A percentile compares a stretch with the other conserved stretches of the same genome.
phyloP scores from a whole-genome alignment of 106 monocot species.

The Alisma plantagoaquatica region DNA sequence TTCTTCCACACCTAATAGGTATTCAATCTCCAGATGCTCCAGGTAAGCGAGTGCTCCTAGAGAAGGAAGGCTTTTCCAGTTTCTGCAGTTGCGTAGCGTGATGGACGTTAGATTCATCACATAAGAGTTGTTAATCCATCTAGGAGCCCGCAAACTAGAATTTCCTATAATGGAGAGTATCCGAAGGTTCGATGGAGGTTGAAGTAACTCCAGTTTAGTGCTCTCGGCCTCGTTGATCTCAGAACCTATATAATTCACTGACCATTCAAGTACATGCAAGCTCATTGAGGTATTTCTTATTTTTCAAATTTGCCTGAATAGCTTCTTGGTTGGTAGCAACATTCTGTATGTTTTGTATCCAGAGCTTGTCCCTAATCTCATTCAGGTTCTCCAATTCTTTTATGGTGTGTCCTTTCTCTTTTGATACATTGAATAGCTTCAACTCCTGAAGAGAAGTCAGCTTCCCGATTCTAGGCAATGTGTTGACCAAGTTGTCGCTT shows the following conservation, averaged over 20 bases:
- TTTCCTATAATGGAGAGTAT: slow-evolving; percentile 17
- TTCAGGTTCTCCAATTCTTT: slow-evolving; percentile 7
- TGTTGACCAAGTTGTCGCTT: background rate
- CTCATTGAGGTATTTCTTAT: background rate
- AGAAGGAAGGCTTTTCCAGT: slow-evolving; percentile 15
- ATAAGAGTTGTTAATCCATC: slow-evolving; percentile 16
- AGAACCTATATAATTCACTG: background rate
- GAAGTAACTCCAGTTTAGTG: background rate
- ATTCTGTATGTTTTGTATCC: slow-evolving; percentile 4
- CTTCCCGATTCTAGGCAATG: slow-evolving; percentile 3
- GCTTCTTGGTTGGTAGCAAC: slow-evolving; percentile 1
- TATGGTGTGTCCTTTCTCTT: background rate
- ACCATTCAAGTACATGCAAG: slow-evolving; percentile 4
- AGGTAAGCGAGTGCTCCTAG: slow-evolving; percentile 23
- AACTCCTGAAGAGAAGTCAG: slow-evolving; percentile 7
- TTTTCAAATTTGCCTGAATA: background rate
- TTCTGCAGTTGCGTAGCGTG: slow-evolving; percentile 16
- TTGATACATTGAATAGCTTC: background rate
- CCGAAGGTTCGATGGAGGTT: slow-evolving; percentile 8
- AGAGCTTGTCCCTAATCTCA: slow-evolving; percentile 4
- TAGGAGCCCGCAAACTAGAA: slow-evolving; percentile 18
- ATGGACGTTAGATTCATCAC: slow-evolving; percentile 8
- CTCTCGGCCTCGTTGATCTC: background rate
- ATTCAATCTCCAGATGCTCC: slow-evolving; percentile 16
- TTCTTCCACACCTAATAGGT: background rate